phyloP scores from a whole-genome alignment of 257 asterid genomes.

The Misopates orontium region DNA sequence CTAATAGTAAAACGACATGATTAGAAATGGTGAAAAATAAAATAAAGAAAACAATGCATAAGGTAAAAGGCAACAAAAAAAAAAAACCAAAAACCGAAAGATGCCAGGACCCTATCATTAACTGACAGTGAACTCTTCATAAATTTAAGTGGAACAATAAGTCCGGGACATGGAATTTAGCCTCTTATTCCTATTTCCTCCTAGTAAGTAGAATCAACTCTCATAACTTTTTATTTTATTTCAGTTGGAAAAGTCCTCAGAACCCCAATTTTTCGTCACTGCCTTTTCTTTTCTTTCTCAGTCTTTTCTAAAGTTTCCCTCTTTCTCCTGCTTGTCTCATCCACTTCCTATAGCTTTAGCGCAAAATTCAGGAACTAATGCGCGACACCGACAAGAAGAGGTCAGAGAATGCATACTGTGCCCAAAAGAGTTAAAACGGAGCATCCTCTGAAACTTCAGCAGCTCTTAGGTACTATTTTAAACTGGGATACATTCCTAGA shows the following conservation, averaged over 20 bases:
- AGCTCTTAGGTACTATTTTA: not conserved
- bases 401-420: slow-evolving; percentile 1
- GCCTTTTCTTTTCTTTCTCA: slow-evolving; percentile 1
- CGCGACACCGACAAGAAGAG: not conserved
- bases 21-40: not conserved
- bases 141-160: slow-evolving; percentile 1
- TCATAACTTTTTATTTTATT: too few species aligned
- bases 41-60: not conserved
- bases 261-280: not conserved
- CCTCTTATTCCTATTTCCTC: not conserved
- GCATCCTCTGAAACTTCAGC: not conserved
- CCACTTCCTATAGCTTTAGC: slow-evolving; percentile 4
- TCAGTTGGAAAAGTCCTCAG: too few species aligned
- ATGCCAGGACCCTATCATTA: not conserved
- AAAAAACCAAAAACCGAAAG: not conserved
- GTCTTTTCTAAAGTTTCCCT: not conserved
- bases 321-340: slow-evolving; percentile 8
- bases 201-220: not conserved
- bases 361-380: not conserved
- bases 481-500: not conserved
- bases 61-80: not conserved
- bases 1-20: not conserved
- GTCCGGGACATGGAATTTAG: slow-evolving; percentile 9
- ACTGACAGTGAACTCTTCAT: slow-evolving; percentile 14
- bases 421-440: slow-evolving; percentile 16